A percentile compares a stretch with the other conserved stretches of the same genome.
Evolutionary conservation across 1,284 basidiomycete genomes (phyloP).

Genomic region (Chondrostereum purpureum): DNA sequence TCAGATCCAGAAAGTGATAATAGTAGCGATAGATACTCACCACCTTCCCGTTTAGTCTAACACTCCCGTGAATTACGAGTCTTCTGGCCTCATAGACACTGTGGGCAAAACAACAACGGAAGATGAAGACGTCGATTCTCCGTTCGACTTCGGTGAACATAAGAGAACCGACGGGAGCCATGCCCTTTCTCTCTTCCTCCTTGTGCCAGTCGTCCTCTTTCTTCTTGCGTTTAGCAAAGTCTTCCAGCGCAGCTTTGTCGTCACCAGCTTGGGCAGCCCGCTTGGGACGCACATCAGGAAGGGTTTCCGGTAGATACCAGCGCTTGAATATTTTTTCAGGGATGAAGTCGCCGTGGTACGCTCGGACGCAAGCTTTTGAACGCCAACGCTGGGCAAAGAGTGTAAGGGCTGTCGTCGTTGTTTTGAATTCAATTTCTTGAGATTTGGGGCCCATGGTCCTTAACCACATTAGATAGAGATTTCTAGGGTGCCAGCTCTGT

Average conservation of each 20-base stretch:
- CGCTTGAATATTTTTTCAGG: constrained; percentile 91
- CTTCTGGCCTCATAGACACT: constrained; percentile 87
- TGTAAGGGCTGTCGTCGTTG: constrained; percentile 43
- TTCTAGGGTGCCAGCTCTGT: constrained; percentile 77
- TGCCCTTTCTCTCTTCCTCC: constrained; percentile 55
- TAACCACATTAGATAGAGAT: constrained; percentile 76
- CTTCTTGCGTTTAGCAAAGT: constrained; percentile 50
- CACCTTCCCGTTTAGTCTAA: constrained; percentile 85
- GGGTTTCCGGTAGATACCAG: constrained; percentile 85
- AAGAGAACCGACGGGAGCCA: constrained; percentile 81
- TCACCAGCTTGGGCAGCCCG: constrained; percentile 28
- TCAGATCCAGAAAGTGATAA: constrained; percentile 6
- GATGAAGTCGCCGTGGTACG: constrained; percentile 95
- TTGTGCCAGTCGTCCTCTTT: constrained; percentile 40
- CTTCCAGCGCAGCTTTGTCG: constrained; percentile 39
- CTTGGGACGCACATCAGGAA: constrained; percentile 80
- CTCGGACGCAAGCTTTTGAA: constrained; percentile 85
- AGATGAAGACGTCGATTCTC: constrained; percentile 87
- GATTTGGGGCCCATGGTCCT: constrained; percentile 49
- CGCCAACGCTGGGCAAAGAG: constrained; percentile 93
- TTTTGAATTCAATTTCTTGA: constrained; percentile 50
- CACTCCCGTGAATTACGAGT: constrained; percentile 83
- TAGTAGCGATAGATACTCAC: constrained; percentile 37
- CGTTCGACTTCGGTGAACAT: constrained; percentile 94
- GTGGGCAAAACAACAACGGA: constrained; percentile 86